Percentiles rank a stretch among this genome's conserved stretches.
phyloP scores from a whole-genome alignment of 225 moss, liverwort and hornwort genomes.

The Physcomitrellopsis africana region DNA sequence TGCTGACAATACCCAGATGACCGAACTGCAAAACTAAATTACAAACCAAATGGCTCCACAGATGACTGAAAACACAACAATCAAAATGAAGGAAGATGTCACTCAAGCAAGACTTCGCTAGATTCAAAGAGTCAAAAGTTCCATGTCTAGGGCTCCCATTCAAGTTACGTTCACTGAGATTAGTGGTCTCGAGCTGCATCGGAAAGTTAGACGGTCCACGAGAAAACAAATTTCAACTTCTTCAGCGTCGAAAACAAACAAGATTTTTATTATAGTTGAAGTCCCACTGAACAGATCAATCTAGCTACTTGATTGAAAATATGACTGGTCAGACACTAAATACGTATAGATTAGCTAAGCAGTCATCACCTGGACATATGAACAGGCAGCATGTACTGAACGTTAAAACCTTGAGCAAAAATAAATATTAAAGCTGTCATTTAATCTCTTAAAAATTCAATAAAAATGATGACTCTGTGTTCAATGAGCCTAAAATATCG shows the following conservation, averaged over 20 bases:
- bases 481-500: background rate
- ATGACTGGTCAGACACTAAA: background rate
- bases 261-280: background rate
- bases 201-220: background rate
- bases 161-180: background rate
- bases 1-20: background rate
- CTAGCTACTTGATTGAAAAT: background rate
- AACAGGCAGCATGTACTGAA: background rate
- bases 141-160: background rate
- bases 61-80: background rate
- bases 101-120: background rate
- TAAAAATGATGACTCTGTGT: constrained; percentile 4
- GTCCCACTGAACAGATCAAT: background rate
- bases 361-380: constrained; percentile 3
- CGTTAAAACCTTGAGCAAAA: background rate
- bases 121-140: background rate
- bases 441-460: constrained; percentile 1
- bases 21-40: background rate
- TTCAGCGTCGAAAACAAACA: background rate
- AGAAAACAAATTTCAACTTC: background rate
- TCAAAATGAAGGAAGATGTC: background rate
- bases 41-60: background rate
- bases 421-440: constrained; percentile 12
- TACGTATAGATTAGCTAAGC: background rate
- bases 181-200: background rate